Evolutionary conservation across 2,329 filamentous ascomycete genomes (phyloP), one percentile per base, ranked within the genome.

Genomic region (Chaetomium sp.): DNA sequence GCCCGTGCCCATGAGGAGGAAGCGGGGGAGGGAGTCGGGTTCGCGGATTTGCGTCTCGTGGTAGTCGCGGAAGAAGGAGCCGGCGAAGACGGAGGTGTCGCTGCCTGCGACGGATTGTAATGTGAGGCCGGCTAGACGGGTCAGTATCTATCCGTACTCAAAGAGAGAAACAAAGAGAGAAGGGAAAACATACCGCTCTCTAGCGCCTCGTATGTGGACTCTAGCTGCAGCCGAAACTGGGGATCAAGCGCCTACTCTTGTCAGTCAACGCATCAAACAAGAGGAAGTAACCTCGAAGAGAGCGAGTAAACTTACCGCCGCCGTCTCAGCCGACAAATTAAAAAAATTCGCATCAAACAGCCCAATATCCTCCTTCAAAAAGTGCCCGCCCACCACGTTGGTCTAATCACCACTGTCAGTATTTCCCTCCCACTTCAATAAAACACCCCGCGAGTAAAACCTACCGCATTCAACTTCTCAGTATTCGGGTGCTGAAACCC

Each of bases 61-160:
- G 48, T 70, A 72, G 55, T 72, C 70, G 5, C 56, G 52, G 11
- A 64, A 64, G 48, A 67, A 67, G 10, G 65, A 66, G 2, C 65
- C 66, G 5, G 66, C 64, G 32, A 67, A 74, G 1, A 71, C 68
- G 0, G 65, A 67, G 0, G 69, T 72, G 46, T 72, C 65, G 38
- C 60, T 64, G 3, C 65, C 67, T 7, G 62, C 60, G 2, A 68
- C 61, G 54, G 64, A 60, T 11, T 67, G 61, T 10, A 66, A 57
- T 11, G 62, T 63, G 19, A 66, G 60, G 12, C 67, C 67, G 5
- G 69, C 64, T 62, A 47, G 44, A 14, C 1, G 2, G 33, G 40
- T 40, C 10, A 37, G 46, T 37, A 47, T 35, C 19, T 33, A 35
- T 40, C 2, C 12, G 10, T 10, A 43, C n/a, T 52, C 19, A 35